Percentiles rank a stretch among this genome's conserved stretches.
Conservation (phyloP, 2,329 filamentous ascomycete genomes). For the Cordyceps farinosa region DNA sequence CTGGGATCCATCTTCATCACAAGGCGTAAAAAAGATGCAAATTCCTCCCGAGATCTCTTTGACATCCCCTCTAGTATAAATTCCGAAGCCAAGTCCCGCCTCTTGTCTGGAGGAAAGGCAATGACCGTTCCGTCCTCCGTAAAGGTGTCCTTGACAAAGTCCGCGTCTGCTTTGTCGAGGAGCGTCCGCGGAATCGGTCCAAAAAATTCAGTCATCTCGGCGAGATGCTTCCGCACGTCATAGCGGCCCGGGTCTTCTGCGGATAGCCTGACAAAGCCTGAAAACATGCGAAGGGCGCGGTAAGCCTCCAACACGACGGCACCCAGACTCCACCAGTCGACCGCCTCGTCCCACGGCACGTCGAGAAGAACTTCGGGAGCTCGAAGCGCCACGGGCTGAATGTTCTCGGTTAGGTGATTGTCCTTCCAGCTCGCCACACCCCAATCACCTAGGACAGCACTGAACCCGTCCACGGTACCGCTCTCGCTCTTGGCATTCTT, state of each 20-base stretch:
- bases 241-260: conserved; percentile 14
- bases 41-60: conserved; percentile 17
- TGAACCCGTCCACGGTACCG: conserved; percentile 13
- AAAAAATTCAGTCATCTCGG: conserved; percentile 22
- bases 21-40: conserved; percentile 18
- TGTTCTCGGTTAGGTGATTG: conserved; percentile 22
- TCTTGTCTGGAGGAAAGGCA: not conserved
- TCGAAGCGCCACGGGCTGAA: conserved; percentile 24
- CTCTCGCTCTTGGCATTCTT: not conserved
- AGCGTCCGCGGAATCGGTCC: conserved; percentile 21
- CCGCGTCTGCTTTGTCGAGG: conserved; percentile 17
- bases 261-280: not conserved
- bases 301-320: conserved; percentile 21
- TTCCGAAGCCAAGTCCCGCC: conserved; percentile 15
- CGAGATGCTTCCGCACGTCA: conserved; percentile 19
- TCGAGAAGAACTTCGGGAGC: conserved; percentile 26
- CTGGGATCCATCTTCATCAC: conserved; percentile 22
- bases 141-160: conserved; percentile 17
- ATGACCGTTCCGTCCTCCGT: conserved; percentile 14
- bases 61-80: conserved; percentile 17
- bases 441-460: conserved; percentile 23
- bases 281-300: conserved; percentile 21
- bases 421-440: conserved; percentile 23
- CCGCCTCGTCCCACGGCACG: conserved; percentile 21
- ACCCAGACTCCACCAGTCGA: conserved; percentile 26